These are phyloP conservation scores for Salix viminalis DNA, from an alignment of 345 rosid species.

Conservation along the genomic window DNA sequence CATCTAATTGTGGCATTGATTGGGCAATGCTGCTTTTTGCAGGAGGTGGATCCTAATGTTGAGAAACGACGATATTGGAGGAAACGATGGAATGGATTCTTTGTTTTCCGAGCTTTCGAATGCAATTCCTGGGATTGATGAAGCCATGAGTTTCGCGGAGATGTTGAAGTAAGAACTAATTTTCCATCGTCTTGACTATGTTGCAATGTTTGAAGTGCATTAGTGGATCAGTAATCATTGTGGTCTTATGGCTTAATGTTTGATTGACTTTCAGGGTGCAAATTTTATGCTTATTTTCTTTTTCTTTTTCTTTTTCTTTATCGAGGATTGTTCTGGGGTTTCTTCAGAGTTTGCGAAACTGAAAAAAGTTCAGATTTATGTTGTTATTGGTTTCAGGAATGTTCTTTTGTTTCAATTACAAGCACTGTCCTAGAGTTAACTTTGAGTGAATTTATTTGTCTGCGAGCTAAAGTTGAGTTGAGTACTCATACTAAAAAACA, in stretches of 20 bases:
- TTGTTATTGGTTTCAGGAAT: not conserved
- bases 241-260: not conserved
- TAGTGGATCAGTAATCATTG: not conserved
- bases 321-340: not conserved
- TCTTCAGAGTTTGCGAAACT: not conserved
- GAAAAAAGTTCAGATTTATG: not conserved
- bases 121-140: constrained; percentile 98
- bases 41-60: constrained; percentile 98
- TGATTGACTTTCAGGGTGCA: not conserved
- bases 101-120: constrained; percentile 87
- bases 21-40: constrained; percentile 9
- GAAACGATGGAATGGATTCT: constrained; percentile 79
- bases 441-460: not conserved
- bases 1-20: not conserved
- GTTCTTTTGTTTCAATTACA: not conserved
- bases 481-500: not conserved
- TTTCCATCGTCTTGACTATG: not conserved
- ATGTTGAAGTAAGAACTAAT: constrained; percentile 70
- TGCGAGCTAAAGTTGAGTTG: not conserved
- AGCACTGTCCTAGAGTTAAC: not conserved
- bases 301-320: not conserved
- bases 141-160: constrained; percentile 99
- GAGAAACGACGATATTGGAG: constrained; percentile 72
- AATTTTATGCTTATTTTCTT: not conserved
- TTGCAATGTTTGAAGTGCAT: not conserved